Evolutionary conservation across 306 rosid genomes (phyloP).

Genomic region (Gastrolobium bilobum): DNA sequence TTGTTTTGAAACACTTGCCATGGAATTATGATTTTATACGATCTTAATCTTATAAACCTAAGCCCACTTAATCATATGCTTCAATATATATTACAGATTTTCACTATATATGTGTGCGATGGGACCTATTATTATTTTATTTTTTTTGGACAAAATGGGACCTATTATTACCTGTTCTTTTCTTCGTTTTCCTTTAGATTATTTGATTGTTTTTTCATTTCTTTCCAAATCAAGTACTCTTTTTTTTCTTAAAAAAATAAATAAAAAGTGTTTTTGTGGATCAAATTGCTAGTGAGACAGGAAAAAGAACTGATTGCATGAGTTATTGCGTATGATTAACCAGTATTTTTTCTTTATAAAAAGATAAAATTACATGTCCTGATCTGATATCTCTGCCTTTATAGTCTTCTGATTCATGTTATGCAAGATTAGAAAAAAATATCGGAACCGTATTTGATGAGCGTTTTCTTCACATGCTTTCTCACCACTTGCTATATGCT

Average conservation of each 20-base stretch:
- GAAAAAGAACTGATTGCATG: neutral
- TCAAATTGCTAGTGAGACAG: neutral
- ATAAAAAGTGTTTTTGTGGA: neutral
- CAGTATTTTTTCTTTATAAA: neutral
- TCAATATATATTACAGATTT: neutral
- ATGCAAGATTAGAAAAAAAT: neutral
- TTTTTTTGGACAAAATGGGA: neutral
- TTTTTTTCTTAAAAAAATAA: neutral
- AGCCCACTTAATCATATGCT: neutral
- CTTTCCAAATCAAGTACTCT: neutral
- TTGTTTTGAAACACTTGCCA: constrained; percentile 13
- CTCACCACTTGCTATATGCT: neutral
- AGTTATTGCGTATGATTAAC: neutral
- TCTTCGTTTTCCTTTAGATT: neutral
- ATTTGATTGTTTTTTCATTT: neutral
- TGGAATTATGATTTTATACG: constrained; percentile 25
- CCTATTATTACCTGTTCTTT: neutral
- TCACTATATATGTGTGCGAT: neutral
- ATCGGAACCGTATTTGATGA: constrained; percentile 34
- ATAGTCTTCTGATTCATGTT: neutral
- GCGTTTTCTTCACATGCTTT: neutral
- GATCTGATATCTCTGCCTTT: neutral
- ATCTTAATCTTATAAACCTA: no score
- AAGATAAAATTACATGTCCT: neutral
- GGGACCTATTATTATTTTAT: neutral